Base-by-base conservation (phyloP, 1,139 yeast genomes). In the Diutina sp. region DNA sequence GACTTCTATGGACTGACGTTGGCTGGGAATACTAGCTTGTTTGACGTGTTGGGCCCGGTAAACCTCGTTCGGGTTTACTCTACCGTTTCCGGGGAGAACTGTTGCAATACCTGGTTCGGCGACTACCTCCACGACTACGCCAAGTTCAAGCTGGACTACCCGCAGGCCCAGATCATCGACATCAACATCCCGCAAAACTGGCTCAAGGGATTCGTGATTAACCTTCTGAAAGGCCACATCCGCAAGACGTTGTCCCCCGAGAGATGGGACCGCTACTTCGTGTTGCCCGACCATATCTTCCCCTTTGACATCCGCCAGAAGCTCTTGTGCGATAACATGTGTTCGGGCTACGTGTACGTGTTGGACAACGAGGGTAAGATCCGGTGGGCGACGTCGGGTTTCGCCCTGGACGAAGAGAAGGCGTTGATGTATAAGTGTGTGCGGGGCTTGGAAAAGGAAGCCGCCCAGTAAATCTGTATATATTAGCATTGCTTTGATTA, bases 361-460 rank as follows among this genome's bases (percentile, higher is more conserved):
- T 77, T 93, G 46, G 99, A 93, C 65, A 74, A 75, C 18, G 73
- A 82, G 16, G 86, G 88, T 56, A 84, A 79, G 63, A 84, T 93
- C 55, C 76, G 99, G 64, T 93, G 98, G 98, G 93, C 91, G 16
- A 89, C 91, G 1, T 83, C 95, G 65, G 99, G 99, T 1, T 79
- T 78, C 55, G 86, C 96, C 3, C 75, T 76, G 18, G 82, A 79
- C 11, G 77, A 78, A 46, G 98, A 91, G 62, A 70, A 74, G 55
- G 70, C 72, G n/a, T 71, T 80, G 41, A 69, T 88, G 62, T 85
- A 90, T 89, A 84, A 80, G 63, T 79, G 86, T 56, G 83, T 87
- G 0, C 71, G 72, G 51, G 86, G 85, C 1, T 66, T 80, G 51
- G 74, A 73, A 56, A 70, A 65, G 58, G 78, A 74, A 58, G 53